A percentile compares a stretch with the other conserved stretches of the same genome.
phyloP scores from a whole-genome alignment of 192 early-diverging fungal genomes.

The Lobulomyces angularis region DNA sequence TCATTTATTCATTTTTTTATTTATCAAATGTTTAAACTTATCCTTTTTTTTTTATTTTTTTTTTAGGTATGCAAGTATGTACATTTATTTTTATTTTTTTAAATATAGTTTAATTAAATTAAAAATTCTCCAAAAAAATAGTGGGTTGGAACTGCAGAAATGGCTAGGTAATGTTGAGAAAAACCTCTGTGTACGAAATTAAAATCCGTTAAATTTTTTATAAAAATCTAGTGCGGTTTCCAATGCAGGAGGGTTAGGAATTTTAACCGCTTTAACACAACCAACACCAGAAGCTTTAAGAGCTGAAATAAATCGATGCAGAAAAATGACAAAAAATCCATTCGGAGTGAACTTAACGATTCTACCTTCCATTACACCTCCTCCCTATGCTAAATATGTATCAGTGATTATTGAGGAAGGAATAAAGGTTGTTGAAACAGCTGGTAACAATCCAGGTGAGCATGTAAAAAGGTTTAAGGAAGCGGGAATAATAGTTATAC shows the following conservation, averaged over 20 bases:
- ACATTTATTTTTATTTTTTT: constrained; percentile 8
- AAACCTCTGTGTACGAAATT: constrained; percentile 6
- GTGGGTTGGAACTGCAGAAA: constrained; percentile 56
- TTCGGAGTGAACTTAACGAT: constrained; percentile 76
- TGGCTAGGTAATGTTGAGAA: no score
- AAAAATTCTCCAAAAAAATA: constrained; percentile 17
- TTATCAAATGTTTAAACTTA: no score
- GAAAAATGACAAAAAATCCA: constrained; percentile 62
- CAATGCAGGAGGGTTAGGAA: constrained; percentile 63
- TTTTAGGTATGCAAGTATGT: no score
- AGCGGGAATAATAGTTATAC: constrained; percentile 57
- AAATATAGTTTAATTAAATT: neutral
- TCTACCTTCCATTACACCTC: constrained; percentile 66
- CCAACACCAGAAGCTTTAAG: constrained; percentile 65
- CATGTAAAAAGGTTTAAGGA: constrained; percentile 64
- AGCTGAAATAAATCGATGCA: constrained; percentile 57
- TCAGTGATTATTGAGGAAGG: constrained; percentile 61
- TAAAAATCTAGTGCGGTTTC: constrained; percentile 68
- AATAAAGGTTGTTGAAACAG: constrained; percentile 74
- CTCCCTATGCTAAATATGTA: constrained; percentile 62
- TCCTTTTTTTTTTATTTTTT: no score
- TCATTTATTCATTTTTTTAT: constrained; percentile 4
- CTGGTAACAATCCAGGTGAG: constrained; percentile 67
- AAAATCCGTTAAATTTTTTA: constrained; percentile 35
- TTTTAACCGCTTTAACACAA: constrained; percentile 65